These are phyloP conservation scores for Suhomyces prunicola DNA, from an alignment of 805 yeast species.

Conservation along the genomic window DNA sequence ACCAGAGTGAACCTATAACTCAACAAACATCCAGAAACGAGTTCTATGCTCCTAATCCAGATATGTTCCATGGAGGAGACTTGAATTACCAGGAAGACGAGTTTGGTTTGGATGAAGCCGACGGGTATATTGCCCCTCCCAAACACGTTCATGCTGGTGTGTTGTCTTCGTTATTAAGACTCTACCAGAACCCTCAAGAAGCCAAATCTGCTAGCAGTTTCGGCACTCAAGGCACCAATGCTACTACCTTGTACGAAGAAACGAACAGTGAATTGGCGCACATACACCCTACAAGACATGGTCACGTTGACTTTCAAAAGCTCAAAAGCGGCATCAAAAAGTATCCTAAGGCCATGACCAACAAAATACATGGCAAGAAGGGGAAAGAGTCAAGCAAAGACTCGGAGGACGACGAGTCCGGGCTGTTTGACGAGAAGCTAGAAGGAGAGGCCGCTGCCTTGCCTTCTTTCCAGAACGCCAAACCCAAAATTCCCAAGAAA, in stretches of 20 bases:
- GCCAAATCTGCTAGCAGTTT: slow-evolving; percentile 25
- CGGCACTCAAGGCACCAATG: slow-evolving; percentile 16
- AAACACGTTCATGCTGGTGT: slow-evolving; percentile 80
- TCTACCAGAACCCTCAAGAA: slow-evolving; percentile 54
- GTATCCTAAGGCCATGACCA: slow-evolving; percentile 10
- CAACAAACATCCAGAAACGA: slow-evolving; percentile 3
- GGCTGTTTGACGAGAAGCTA: slow-evolving; percentile 12
- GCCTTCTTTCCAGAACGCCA: slow-evolving; percentile 46
- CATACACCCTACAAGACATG: not conserved
- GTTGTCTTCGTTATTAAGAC: slow-evolving; percentile 67
- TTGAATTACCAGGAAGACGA: slow-evolving; percentile 24
- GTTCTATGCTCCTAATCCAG: slow-evolving; percentile 45
- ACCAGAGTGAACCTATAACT: not conserved
- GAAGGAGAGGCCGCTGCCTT: slow-evolving; percentile 17
- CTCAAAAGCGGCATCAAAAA: slow-evolving; percentile 27
- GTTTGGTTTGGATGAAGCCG: slow-evolving; percentile 32
- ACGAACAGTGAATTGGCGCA: slow-evolving; percentile 1
- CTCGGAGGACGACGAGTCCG: slow-evolving; percentile 11
- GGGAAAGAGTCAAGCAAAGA: slow-evolving; percentile 4
- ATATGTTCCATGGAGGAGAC: slow-evolving; percentile 31
- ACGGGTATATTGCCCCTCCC: slow-evolving; percentile 36
- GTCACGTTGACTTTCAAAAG: slow-evolving; percentile 21
- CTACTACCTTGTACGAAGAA: slow-evolving; percentile 24
- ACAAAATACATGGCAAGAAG: slow-evolving; percentile 8
- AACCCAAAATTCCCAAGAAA: slow-evolving; percentile 35